Evolutionary conservation across 257 asterid genomes (phyloP), one percentile per base, ranked within the genome.

Genomic region (Solanum bulbocastanum): DNA sequence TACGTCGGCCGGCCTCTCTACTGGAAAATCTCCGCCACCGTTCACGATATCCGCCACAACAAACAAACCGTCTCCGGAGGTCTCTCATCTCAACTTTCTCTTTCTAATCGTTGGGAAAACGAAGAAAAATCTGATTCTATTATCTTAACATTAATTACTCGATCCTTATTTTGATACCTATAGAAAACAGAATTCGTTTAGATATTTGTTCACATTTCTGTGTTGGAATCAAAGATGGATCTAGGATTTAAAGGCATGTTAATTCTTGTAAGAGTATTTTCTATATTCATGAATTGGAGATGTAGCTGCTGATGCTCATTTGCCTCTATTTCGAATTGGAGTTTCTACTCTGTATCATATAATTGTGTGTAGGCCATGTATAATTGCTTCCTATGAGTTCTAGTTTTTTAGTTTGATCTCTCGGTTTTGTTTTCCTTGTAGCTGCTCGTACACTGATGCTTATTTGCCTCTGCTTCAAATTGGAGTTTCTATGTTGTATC

Each of bases 11-110:
- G 96, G 1, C 98, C 99, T 78, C 95, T 95, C 83, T 95, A 96
- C 93, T 96, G 98, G 98, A 96, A 96, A 91, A 82, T 96, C 87
- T 94, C 97, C 69, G 98, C 98, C 91, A 96, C 99, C 85, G 40
- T 93, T 89, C 96, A 95, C 90, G 98, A 96, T 87, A 95, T 95
- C 90, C 94, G 97, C 88, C 94, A 92, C 91, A 94, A 96, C 91
- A 95, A 93, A 73, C 97, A 95, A 91, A 95, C 98, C 49, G 96
- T 95, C 62, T 93, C 96, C 13, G 95, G 93, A 93, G 99, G 99
- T 94, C 36, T 60, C 79, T 30, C 25, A 23, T 32, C 37, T 83
- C 81, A 3, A 13, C 23, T n/a, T 32, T 35, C 22, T 79, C 39
- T 83, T 10, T 15, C 20, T 78, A 30, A 78, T n/a, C 11, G 14